A percentile compares a stretch with the other conserved stretches of the same genome.
These are phyloP conservation scores for Reutealis trisperma DNA, from an alignment of 345 rosid genomes.

Conservation along the genomic window DNA sequence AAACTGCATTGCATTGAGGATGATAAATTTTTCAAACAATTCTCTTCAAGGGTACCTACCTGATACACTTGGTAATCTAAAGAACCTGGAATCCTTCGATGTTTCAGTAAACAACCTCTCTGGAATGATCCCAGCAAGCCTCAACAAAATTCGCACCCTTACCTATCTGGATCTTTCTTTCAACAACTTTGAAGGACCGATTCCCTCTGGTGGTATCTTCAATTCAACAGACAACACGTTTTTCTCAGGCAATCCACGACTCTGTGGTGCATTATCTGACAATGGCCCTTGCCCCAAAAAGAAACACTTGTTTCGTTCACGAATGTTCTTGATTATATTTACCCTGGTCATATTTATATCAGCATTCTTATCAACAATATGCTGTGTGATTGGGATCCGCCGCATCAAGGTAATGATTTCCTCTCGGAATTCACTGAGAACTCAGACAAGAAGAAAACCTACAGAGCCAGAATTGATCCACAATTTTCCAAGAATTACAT, in stretches of 20 bases:
- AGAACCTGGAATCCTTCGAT: constrained; percentile 46
- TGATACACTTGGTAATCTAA: constrained; percentile 42
- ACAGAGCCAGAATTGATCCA: constrained; percentile 31
- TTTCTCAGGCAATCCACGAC: constrained; percentile 42
- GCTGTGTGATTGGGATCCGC: constrained; percentile 34
- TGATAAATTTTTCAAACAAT: constrained; percentile 44
- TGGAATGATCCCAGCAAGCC: constrained; percentile 50
- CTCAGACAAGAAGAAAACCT: constrained; percentile 11
- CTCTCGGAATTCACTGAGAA: constrained; percentile 18
- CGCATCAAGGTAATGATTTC: constrained; percentile 29
- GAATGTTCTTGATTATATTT: constrained; percentile 31
- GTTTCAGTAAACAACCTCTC: constrained; percentile 46
- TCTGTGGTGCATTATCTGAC: constrained; percentile 40
- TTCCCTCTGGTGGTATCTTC: constrained; percentile 56
- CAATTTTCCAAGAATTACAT: constrained; percentile 53
- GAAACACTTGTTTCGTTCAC: constrained; percentile 34
- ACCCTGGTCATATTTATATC: constrained; percentile 28
- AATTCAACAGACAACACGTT: constrained; percentile 34
- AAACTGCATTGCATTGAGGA: constrained; percentile 42
- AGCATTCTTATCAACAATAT: constrained; percentile 27
- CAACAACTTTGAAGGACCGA: constrained; percentile 46
- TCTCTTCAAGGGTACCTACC: constrained; percentile 51
- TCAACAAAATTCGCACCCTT: constrained; percentile 39
- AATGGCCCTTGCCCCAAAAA: constrained; percentile 30
- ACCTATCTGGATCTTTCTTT: constrained; percentile 48